phyloP scores from a whole-genome alignment of 1,284 basidiomycete genomes.

The Ganoderma leucocontextum region DNA sequence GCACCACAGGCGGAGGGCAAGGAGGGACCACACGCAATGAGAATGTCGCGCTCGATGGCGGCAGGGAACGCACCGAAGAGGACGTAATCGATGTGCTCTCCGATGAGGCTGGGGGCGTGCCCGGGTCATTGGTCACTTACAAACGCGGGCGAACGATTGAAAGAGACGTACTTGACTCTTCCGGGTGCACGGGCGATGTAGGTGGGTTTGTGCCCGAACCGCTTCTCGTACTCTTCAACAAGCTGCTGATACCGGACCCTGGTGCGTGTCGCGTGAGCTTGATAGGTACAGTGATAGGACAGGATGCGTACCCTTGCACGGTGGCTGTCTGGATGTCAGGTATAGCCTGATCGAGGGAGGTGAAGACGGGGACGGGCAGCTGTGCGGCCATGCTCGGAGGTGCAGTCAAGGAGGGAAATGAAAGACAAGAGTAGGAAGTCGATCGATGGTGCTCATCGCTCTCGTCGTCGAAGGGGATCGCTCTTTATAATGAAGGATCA shows the following conservation, averaged over 20 bases:
- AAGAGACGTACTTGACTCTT: slow-evolving; percentile 71
- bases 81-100: slow-evolving; percentile 90
- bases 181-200: slow-evolving; percentile 86
- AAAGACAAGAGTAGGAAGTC: neutral
- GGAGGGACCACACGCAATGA: slow-evolving; percentile 80
- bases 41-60: slow-evolving; percentile 86
- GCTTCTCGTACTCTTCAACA: slow-evolving; percentile 64
- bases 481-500: slow-evolving; percentile 1
- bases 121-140: neutral
- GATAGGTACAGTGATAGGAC: neutral
- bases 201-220: slow-evolving; percentile 72
- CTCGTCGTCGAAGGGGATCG: slow-evolving; percentile 10
- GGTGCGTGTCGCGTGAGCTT: slow-evolving; percentile 1
- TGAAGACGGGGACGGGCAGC: slow-evolving; percentile 71
- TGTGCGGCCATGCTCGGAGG: slow-evolving; percentile 59
- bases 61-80: slow-evolving; percentile 84
- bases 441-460: slow-evolving; percentile 22
- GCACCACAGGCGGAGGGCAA: slow-evolving; percentile 26
- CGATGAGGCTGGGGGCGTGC: slow-evolving; percentile 49
- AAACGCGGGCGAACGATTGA: neutral
- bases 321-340: slow-evolving; percentile 61
- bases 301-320: slow-evolving; percentile 58
- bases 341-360: slow-evolving; percentile 67
- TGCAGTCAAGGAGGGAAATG: neutral
- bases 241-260: slow-evolving; percentile 74